Evolutionary conservation across 2,329 filamentous ascomycete species (phyloP), one percentile per base, ranked within the genome.

Genomic region (Xenoacremonium recifei): DNA sequence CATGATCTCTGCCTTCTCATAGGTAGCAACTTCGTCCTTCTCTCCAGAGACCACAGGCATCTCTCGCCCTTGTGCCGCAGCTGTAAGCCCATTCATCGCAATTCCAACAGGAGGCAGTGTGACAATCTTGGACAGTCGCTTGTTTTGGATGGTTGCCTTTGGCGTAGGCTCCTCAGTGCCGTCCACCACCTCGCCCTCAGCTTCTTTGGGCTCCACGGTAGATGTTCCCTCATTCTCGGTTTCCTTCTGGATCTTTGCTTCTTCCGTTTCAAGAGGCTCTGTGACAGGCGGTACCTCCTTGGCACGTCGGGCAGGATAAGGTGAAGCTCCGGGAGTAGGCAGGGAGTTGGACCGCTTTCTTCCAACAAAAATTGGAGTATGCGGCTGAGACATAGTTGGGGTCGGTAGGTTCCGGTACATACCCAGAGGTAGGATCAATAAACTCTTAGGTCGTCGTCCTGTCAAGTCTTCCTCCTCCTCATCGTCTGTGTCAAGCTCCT

Each of bases 1-100:
- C 40, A 82, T 49, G 21, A 82, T 77, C 51, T 80, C 68, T 3
- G 77, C 75, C 52, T 79, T 72, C 71, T 87, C 76, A 59, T 79
- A 67, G 59, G 68, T 54, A 17, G 50, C 48, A 59, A 76, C 52
- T 54, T 73, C 42, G 50, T 82, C 62, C 51, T 78, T 63, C 46
- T 74, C 55, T 50, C 77, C 37, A 7, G 23, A 7, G 7, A 30
- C n/a, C n/a, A n/a, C n/a, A n/a, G n/a, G n/a, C 50, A 44, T 34
- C 42, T 23, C 20, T 30, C 6, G 4, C 13, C 30, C 36, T n/a
- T 34, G 32, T 7, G 32, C 32, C 10, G 32, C 17, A 7, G 32
- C 32, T 9, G 32, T 34, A 18, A 34, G 18, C 9, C 32, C 32
- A 34, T 15, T 34, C 32, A 34, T 34, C 16, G 32, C 17, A 23